Conservation (phyloP, 129 eudicot species). For the Sambucus nigra region DNA sequence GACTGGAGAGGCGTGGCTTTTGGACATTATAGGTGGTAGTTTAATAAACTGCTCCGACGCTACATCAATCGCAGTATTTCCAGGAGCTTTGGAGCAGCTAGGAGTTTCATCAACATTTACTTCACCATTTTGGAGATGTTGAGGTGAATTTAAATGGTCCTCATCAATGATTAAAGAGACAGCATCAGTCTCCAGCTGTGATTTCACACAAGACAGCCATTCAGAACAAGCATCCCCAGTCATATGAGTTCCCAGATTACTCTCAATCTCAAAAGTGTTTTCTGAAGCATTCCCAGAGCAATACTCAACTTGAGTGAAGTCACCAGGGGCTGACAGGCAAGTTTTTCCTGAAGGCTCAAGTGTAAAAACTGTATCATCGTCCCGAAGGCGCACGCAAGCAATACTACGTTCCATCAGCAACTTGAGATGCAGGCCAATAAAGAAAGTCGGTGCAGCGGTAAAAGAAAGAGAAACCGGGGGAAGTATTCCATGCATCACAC, state of each 20-base stretch:
- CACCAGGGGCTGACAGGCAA: constrained; percentile 8
- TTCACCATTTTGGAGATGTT: constrained; percentile 24
- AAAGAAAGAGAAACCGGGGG: constrained; percentile 66
- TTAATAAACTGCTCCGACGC: constrained; percentile 2
- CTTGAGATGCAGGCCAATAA: constrained; percentile 62
- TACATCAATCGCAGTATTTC: constrained; percentile 11
- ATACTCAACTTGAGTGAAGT: constrained; percentile 15
- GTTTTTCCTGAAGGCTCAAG: constrained; percentile 13
- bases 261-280: constrained; percentile 12
- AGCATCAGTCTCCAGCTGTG: constrained; percentile 11
- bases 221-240: no score
- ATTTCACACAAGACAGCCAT: constrained; percentile 4
- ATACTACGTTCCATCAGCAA: constrained; percentile 59
- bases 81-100: constrained; percentile 9
- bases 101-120: constrained; percentile 3
- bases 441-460: constrained; percentile 68
- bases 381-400: constrained; percentile 36
- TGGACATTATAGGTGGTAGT: constrained; percentile 5
- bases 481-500: constrained; percentile 31
- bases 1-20: constrained; percentile 10
- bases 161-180: constrained; percentile 14
- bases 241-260: constrained; percentile 14
- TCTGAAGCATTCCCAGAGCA: constrained; percentile 20
- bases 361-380: constrained; percentile 17
- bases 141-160: constrained; percentile 11